Base-by-base conservation (phyloP, 1,284 basidiomycete species). In the Marasmius sp. region DNA sequence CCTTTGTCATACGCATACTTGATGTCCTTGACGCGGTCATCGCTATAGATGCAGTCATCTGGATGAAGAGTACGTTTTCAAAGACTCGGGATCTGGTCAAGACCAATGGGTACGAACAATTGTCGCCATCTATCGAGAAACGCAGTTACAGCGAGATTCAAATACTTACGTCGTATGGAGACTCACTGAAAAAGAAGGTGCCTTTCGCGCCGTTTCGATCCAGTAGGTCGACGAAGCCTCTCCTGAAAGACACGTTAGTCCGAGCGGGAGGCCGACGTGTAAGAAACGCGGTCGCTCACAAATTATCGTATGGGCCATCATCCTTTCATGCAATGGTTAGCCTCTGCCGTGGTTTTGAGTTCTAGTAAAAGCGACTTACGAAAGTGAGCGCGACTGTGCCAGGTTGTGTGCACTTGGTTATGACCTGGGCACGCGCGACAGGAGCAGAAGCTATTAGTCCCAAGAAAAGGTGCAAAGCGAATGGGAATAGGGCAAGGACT, bases 41-140 rank as follows among this genome's bases (percentile, higher is more conserved):
- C 61, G 49, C 69, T 68, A 53, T 72, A 72, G 49, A 72, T 72
- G 59, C 71, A 72, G 18, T 60, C 65, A 41, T 64, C 70, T 72
- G 39, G 9, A 47, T 8, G 20, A 4, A 53, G 12, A 22, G 45
- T 16, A 18, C 20, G 6, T 3, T n/a, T 3, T 12, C n/a, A 12
- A n/a, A 47, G 45, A 47, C 16, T 47, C 45, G 16, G n/a, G 16
- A n/a, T 18, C 5, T n/a, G 20, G n/a, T 7, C 8, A 47, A n/a
- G 11, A 20, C 8, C 45, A 20, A 20, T 16, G 8, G 8, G 6
- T 16, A 47, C 45, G 16, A n/a, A 47, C 45, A 47, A 20, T 47
- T 47, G 16, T 47, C 45, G 16, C 45, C 45, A n/a, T 47, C 45
- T 47, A 10, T 27, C 27, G 27, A 27, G 5, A 27, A 27, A 27